A percentile compares a stretch with the other conserved stretches of the same genome.
These are phyloP conservation scores for Jamesozyma jinghongensis DNA, from an alignment of 805 yeast genomes.

Conservation along the genomic window DNA sequence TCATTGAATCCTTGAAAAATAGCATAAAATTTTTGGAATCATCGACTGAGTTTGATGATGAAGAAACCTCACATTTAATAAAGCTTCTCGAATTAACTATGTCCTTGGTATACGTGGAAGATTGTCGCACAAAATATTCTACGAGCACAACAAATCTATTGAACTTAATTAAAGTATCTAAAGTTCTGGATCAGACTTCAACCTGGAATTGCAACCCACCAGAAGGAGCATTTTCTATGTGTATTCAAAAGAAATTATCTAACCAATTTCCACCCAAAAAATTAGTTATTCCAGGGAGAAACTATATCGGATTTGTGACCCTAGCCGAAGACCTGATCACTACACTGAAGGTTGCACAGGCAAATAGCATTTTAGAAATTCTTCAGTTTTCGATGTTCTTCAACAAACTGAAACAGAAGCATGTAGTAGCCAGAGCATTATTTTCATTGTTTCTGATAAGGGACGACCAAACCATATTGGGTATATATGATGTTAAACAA, in stretches of 20 bases:
- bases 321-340: constrained; percentile 34
- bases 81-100: constrained; percentile 23
- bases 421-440: constrained; percentile 49
- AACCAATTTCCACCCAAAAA: constrained; percentile 40
- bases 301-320: constrained; percentile 20
- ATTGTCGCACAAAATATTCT: constrained; percentile 9
- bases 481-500: constrained; percentile 35
- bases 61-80: constrained; percentile 2
- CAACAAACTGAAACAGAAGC: constrained; percentile 29
- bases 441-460: constrained; percentile 54
- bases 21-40: constrained; percentile 22
- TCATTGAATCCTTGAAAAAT: constrained; percentile 24
- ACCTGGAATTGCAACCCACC: constrained; percentile 7
- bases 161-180: constrained; percentile 9
- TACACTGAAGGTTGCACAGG: constrained; percentile 29
- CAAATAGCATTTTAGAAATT: constrained; percentile 26
- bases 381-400: constrained; percentile 29
- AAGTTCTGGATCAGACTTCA: background rate
- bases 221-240: constrained; percentile 36
- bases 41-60: background rate
- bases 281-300: constrained; percentile 26
- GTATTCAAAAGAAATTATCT: constrained; percentile 39
- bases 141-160: constrained; percentile 10
- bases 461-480: constrained; percentile 53
- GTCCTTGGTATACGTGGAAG: constrained; percentile 26